Evolutionary conservation across 2,329 filamentous ascomycete species (phyloP).

Genomic region (Zasmidium angulare): DNA sequence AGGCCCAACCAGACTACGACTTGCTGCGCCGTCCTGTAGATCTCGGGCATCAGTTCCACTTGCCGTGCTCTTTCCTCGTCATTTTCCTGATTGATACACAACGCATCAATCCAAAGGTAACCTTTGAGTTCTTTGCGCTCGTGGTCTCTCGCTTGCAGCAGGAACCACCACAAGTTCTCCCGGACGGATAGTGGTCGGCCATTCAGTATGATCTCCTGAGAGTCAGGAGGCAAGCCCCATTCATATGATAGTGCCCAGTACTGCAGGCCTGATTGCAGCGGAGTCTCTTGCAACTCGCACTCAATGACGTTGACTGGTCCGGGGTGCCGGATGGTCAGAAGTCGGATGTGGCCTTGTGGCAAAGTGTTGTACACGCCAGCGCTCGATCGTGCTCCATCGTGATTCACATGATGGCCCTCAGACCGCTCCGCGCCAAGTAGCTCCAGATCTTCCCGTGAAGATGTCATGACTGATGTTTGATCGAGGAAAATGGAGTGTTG

Average conservation of each 20-base stretch:
- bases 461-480: too few species aligned
- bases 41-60: background rate
- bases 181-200: background rate
- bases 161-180: background rate
- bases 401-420: too few species aligned
- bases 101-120: background rate
- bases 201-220: background rate
- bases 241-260: background rate
- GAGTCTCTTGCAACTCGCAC: background rate
- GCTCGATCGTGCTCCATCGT: too few species aligned
- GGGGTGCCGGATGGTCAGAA: background rate
- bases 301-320: background rate
- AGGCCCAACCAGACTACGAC: background rate
- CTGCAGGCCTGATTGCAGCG: background rate
- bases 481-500: too few species aligned
- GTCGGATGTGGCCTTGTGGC: background rate
- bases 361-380: too few species aligned
- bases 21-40: background rate
- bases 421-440: too few species aligned
- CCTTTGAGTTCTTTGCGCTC: background rate
- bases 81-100: constrained; percentile 1
- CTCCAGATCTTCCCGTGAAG: too few species aligned
- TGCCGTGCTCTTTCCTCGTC: background rate
- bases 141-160: background rate
- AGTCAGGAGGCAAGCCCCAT: background rate